Evolutionary conservation across 257 asterid genomes (phyloP).

Genomic region (Phtheirospermum japonicum): DNA sequence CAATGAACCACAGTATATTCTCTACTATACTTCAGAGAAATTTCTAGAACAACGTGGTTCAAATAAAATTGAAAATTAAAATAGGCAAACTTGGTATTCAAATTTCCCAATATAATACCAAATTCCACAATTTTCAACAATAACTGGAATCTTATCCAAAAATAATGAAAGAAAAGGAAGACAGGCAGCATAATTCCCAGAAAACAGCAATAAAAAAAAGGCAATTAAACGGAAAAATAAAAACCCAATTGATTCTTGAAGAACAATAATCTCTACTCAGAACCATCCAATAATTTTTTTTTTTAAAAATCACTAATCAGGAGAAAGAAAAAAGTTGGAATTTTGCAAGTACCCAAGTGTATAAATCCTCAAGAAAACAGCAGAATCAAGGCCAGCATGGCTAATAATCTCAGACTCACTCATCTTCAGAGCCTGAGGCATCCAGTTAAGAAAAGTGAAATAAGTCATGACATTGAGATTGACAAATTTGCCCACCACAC

Average conservation of each 20-base stretch:
- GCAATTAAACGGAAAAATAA: conserved; percentile 14
- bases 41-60: too few relatives aligned
- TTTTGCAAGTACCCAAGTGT: conserved; percentile 67
- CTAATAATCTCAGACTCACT: conserved; percentile 67
- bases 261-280: conserved; percentile 17
- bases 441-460: conserved; percentile 90
- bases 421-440: conserved; percentile 97
- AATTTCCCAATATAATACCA: conserved; percentile 9
- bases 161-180: too few relatives aligned
- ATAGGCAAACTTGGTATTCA: background rate
- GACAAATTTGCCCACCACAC: conserved; percentile 74
- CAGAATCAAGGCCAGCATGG: conserved; percentile 99
- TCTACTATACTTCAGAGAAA: too few relatives aligned
- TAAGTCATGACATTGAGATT: conserved; percentile 75
- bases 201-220: conserved; percentile 11
- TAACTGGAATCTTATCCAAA: background rate
- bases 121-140: conserved; percentile 1
- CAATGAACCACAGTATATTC: too few relatives aligned
- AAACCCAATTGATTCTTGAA: conserved; percentile 3
- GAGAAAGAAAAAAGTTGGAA: conserved; percentile 5
- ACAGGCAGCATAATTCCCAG: too few relatives aligned
- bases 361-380: conserved; percentile 89
- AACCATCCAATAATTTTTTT: too few relatives aligned
- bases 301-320: background rate
- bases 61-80: too few relatives aligned